Percentiles rank a stretch among this genome's conserved stretches.
Conservation (phyloP, 495 filamentous ascomycete genomes). For the Aspergillus funiculosus region DNA sequence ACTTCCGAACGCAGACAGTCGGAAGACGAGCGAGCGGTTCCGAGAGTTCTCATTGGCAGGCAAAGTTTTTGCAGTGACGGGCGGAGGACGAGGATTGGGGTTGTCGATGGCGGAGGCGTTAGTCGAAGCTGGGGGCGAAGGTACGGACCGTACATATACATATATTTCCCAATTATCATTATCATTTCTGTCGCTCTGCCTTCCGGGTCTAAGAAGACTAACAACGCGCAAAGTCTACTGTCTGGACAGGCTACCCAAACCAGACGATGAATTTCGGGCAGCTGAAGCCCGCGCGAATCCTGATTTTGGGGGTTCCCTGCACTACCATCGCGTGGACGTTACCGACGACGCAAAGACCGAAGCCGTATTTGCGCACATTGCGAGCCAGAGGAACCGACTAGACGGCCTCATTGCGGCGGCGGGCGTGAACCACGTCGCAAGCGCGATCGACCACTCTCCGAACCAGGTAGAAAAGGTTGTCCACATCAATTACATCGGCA, state of each 20-base stretch:
- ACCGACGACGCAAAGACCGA: constrained; percentile 4
- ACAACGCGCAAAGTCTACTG: neutral
- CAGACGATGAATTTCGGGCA: constrained; percentile 1
- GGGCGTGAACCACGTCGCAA: constrained; percentile 3
- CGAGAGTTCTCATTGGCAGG: constrained; percentile 2
- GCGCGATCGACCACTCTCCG: neutral
- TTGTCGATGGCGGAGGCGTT: constrained; percentile 7
- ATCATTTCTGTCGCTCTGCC: neutral
- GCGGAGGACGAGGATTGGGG: constrained; percentile 3
- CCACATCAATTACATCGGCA: constrained; percentile 60
- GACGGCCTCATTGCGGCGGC: constrained; percentile 2
- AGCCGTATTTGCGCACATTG: constrained; percentile 2
- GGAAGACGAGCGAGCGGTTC: neutral
- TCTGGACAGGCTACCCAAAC: constrained; percentile 2
- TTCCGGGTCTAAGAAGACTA: neutral
- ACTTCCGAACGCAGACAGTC: neutral
- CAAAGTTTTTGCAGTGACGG: constrained; percentile 10
- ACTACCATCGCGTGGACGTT: constrained; percentile 6
- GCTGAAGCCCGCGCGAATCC: constrained; percentile 2
- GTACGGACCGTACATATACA: too few species aligned
- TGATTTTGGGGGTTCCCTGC: constrained; percentile 4
- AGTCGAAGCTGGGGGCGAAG: constrained; percentile 5
- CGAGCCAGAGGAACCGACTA: constrained; percentile 2
- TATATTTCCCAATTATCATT: too few species aligned
- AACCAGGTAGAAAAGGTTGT: neutral